Percentiles rank a stretch among this genome's conserved stretches.
Conservation (phyloP, 2,329 filamentous ascomycete species). For the Kalaharituber pfeilii region DNA sequence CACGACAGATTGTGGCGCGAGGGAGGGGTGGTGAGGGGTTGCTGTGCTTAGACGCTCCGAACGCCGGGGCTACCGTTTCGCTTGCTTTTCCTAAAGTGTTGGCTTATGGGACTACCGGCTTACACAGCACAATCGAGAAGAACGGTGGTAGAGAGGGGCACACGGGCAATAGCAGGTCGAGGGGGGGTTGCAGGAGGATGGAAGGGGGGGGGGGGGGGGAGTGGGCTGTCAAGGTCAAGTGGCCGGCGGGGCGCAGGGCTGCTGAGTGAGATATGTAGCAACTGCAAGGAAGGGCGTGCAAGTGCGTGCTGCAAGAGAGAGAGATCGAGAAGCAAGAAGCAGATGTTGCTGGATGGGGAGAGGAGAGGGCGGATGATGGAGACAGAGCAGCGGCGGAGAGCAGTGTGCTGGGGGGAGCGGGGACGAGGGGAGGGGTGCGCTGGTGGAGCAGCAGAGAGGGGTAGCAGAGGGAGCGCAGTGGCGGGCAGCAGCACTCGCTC, state of each 20-base stretch:
- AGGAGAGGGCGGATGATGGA: neutral
- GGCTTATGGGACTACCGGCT: neutral
- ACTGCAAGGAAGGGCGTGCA: too few species aligned
- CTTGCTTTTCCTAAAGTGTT: neutral
- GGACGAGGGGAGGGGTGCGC: neutral
- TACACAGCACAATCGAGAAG: neutral
- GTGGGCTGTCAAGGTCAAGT: neutral
- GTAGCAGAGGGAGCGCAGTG: too few species aligned
- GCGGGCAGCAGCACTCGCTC: too few species aligned
- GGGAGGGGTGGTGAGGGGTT: too few species aligned
- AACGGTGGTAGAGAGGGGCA: neutral
- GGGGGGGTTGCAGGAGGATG: too few species aligned
- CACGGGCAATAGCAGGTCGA: too few species aligned
- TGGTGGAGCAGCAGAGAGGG: too few species aligned
- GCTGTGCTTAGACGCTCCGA: neutral
- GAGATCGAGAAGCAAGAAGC: neutral
- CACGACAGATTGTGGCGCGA: too few species aligned
- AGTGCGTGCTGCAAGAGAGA: neutral
- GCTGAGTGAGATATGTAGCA: neutral
- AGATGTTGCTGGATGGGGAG: neutral
- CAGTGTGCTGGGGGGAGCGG: too few species aligned
- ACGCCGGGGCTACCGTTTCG: neutral
- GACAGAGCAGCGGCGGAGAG: neutral
- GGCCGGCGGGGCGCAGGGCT: too few species aligned
- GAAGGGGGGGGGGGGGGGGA: neutral